phyloP scores from a whole-genome alignment of 2,329 filamentous ascomycete species.

The Alternaria solani region DNA sequence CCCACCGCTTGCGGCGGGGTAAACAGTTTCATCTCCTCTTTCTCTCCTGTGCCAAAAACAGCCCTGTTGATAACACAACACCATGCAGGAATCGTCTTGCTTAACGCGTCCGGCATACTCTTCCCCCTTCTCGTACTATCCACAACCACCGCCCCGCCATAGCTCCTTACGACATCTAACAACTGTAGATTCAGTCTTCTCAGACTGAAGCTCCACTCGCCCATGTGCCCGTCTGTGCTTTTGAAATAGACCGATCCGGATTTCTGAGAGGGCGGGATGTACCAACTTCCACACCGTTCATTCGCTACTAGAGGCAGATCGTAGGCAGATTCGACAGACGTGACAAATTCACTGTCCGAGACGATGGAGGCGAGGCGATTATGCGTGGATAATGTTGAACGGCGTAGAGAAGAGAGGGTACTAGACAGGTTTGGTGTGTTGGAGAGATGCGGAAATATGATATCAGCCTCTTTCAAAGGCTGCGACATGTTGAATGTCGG shows the following conservation, averaged over 20 bases:
- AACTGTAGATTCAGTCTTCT: constrained; percentile 86
- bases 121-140: constrained; percentile 94
- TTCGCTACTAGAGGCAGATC: constrained; percentile 83
- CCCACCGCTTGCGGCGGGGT: constrained; percentile 78
- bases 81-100: constrained; percentile 95
- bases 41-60: constrained; percentile 71
- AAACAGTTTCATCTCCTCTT: constrained; percentile 58
- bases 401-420: constrained; percentile 75
- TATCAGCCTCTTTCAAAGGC: constrained; percentile 44
- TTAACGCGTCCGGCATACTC: constrained; percentile 93
- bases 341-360: constrained; percentile 78
- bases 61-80: constrained; percentile 82
- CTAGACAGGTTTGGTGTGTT: constrained; percentile 71
- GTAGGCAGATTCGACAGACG: constrained; percentile 64
- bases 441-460: constrained; percentile 64
- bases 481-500: constrained; percentile 29
- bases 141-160: constrained; percentile 84
- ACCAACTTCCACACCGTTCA: constrained; percentile 96
- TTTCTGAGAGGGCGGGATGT: constrained; percentile 73
- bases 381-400: constrained; percentile 76
- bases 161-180: constrained; percentile 69
- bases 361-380: constrained; percentile 85
- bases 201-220: constrained; percentile 89
- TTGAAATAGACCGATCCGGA: constrained; percentile 90
- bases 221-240: constrained; percentile 92